Percentiles rank a stretch among this genome's conserved stretches.
Conservation (phyloP, 129 eudicot genomes). For the Apium graveolens region DNA sequence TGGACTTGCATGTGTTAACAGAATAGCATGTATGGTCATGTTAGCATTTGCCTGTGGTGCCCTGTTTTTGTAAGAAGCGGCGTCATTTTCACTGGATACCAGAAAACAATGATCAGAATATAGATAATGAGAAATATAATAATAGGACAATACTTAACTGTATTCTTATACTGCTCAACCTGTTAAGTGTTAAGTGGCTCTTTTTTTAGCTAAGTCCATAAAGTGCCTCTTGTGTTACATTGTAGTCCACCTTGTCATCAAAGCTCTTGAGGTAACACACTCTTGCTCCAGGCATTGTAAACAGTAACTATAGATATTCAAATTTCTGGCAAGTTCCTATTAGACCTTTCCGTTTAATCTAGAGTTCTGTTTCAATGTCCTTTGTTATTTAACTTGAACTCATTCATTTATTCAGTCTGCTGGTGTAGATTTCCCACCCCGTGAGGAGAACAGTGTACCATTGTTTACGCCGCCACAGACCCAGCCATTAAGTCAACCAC, state of each 20-base stretch:
- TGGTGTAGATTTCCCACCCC: slow-evolving; percentile 91
- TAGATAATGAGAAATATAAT: background rate
- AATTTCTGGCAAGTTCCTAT: background rate
- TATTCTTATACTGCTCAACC: background rate
- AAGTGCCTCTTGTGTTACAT: background rate
- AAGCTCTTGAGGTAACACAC: background rate
- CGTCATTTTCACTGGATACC: background rate
- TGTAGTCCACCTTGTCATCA: background rate
- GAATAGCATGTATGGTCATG: background rate
- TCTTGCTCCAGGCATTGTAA: background rate
- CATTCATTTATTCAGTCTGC: slow-evolving; percentile 42
- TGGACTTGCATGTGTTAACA: background rate
- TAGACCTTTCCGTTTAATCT: background rate
- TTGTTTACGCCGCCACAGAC: slow-evolving; percentile 92
- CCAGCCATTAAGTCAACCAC: slow-evolving; percentile 52
- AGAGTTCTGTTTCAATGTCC: background rate
- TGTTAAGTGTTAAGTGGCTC: background rate
- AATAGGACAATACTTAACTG: background rate
- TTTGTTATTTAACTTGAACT: background rate
- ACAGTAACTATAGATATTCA: background rate
- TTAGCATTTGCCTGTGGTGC: background rate
- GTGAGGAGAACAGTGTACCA: slow-evolving; percentile 81
- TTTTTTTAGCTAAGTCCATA: background rate
- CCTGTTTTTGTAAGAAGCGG: background rate
- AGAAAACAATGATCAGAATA: background rate